Evolutionary conservation across 331 rosid genomes (phyloP).

Genomic region (Phaseolus coccineus): DNA sequence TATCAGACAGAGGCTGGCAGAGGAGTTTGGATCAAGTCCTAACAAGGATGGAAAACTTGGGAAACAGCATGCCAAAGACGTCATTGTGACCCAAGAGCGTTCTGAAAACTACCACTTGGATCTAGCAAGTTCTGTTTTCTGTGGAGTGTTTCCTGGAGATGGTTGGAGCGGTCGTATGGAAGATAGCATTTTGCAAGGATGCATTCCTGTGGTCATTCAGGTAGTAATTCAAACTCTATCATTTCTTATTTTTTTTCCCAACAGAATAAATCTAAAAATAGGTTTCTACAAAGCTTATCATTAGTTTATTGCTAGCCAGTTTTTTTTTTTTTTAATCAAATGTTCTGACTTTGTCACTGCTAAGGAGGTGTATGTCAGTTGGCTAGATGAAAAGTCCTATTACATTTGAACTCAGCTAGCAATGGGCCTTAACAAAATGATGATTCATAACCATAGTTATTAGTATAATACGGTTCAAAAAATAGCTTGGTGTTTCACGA

Average conservation of each 20-base stretch:
- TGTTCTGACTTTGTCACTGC: constrained; percentile 18
- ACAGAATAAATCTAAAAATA: constrained; percentile 4
- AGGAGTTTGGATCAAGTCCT: constrained; percentile 88
- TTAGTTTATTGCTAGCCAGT: constrained; percentile 10
- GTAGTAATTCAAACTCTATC: constrained; percentile 45
- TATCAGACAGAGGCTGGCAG: constrained; percentile 85
- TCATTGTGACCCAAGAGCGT: constrained; percentile 72
- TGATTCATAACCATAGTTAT: background rate
- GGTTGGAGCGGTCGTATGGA: constrained; percentile 99
- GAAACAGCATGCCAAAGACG: constrained; percentile 81
- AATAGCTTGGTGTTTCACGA: no score
- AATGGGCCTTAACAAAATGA: background rate
- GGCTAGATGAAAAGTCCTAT: background rate
- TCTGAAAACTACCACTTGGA: constrained; percentile 68
- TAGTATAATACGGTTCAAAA: no score
- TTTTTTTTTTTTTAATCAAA: background rate
- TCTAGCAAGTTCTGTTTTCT: constrained; percentile 80
- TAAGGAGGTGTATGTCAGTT: background rate
- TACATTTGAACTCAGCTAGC: constrained; percentile 2
- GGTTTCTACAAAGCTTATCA: constrained; percentile 7
- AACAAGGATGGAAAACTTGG: constrained; percentile 85
- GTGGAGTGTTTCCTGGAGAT: constrained; percentile 92
- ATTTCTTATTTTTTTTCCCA: background rate
- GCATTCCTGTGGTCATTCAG: constrained; percentile 94
- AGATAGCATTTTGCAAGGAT: constrained; percentile 90